These are phyloP conservation scores for Aspergillus calidoustus DNA, from an alignment of 2,329 filamentous ascomycete genomes.

Conservation along the genomic window DNA sequence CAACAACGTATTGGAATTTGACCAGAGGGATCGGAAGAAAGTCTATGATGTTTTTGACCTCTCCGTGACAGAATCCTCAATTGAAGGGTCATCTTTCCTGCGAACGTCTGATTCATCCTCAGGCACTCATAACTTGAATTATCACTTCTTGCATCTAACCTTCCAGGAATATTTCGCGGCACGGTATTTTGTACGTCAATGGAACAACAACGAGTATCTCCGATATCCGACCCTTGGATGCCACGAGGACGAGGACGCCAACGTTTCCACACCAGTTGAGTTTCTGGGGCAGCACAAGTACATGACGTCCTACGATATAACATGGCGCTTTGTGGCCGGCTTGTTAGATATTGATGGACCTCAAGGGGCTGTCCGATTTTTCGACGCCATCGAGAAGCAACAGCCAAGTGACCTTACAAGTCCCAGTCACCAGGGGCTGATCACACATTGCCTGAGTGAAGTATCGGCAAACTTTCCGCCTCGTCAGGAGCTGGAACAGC, in stretches of 20 bases:
- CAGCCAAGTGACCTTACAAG: conserved; percentile 45
- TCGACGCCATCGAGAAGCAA: conserved; percentile 37
- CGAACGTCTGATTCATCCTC: conserved; percentile 36
- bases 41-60: conserved; percentile 31
- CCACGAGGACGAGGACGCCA: neutral
- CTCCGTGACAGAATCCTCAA: no score
- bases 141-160: conserved; percentile 51
- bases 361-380: conserved; percentile 29
- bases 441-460: conserved; percentile 47
- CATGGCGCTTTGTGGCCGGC: conserved; percentile 52
- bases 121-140: conserved; percentile 28
- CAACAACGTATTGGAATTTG: conserved; percentile 41
- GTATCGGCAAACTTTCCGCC: conserved; percentile 19
- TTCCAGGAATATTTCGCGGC: conserved; percentile 52
- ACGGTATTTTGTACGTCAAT: conserved; percentile 40
- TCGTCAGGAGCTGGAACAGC: no score
- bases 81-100: no score
- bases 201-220: neutral
- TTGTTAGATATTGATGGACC: conserved; percentile 32
- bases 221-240: neutral
- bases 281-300: conserved; percentile 48
- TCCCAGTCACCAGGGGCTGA: conserved; percentile 42
- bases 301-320: conserved; percentile 42
- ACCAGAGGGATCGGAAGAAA: conserved; percentile 23
- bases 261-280: conserved; percentile 9